These are phyloP conservation scores for Aspergillus fumigatiaffinis DNA, from an alignment of 2,329 filamentous ascomycete genomes.

Conservation along the genomic window DNA sequence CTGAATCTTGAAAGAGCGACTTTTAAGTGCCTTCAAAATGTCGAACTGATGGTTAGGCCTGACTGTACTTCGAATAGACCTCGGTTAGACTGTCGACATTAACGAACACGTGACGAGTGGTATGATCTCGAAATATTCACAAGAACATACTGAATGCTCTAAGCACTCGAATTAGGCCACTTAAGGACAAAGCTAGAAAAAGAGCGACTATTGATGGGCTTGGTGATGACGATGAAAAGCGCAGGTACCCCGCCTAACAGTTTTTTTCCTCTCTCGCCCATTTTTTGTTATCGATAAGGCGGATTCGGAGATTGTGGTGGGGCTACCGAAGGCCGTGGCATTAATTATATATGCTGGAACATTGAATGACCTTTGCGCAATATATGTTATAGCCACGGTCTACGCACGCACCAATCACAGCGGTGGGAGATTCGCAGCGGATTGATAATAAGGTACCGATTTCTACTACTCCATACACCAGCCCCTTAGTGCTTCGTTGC, in stretches of 20 bases:
- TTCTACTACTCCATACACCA: background rate
- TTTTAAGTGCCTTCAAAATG: background rate
- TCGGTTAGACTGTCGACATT: background rate
- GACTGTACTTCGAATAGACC: background rate
- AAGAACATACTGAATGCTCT: background rate
- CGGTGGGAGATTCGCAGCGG: background rate
- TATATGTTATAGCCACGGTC: background rate
- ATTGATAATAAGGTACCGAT: too few species aligned
- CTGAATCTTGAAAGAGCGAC: background rate
- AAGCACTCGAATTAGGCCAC: background rate
- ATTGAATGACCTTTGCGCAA: background rate
- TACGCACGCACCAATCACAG: background rate
- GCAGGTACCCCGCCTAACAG: background rate
- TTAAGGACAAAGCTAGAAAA: background rate
- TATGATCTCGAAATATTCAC: background rate
- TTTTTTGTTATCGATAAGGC: background rate
- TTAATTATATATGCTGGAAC: background rate
- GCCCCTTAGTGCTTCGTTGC: background rate
- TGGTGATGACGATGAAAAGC: background rate
- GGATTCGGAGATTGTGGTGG: background rate
- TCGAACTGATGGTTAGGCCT: background rate
- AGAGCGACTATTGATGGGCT: background rate
- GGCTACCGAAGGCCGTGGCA: background rate
- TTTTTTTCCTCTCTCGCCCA: background rate
- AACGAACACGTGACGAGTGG: background rate